A percentile compares a stretch with the other conserved stretches of the same genome.
These are phyloP conservation scores for Aegilops bicornis DNA, from an alignment of 176 grass and related monocot genomes.

Conservation along the genomic window DNA sequence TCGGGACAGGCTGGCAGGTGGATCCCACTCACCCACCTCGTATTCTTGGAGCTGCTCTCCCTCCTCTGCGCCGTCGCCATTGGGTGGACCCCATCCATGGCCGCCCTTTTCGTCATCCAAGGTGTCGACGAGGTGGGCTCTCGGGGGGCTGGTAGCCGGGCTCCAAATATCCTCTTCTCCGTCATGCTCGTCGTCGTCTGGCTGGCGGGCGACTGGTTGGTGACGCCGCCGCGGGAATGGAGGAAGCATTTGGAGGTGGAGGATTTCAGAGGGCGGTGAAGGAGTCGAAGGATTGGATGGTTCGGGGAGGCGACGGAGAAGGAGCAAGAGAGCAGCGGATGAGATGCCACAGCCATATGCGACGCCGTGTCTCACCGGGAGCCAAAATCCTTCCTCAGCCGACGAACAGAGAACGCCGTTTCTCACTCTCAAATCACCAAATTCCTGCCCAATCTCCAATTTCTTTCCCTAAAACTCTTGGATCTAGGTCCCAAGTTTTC, in stretches of 20 bases:
- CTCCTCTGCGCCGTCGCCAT: background rate
- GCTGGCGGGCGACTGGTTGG: background rate
- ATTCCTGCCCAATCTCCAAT: too few relatives aligned
- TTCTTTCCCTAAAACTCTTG: too few relatives aligned
- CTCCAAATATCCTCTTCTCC: background rate
- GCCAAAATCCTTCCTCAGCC: too few relatives aligned
- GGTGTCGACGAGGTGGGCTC: background rate
- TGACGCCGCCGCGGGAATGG: background rate
- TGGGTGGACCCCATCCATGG: background rate
- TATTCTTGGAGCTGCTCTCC: background rate
- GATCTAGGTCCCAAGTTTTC: too few relatives aligned
- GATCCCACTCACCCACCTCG: constrained; percentile 13
- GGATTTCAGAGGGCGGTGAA: background rate
- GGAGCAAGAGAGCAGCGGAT: background rate
- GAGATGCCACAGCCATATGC: constrained; percentile 27
- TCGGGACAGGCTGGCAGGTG: constrained; percentile 6
- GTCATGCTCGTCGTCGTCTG: background rate
- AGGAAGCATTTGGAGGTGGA: constrained; percentile 12
- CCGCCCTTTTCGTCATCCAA: constrained; percentile 5
- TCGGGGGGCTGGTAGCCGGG: background rate
- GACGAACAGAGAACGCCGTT: too few relatives aligned
- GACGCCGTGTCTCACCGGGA: background rate
- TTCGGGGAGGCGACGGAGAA: background rate
- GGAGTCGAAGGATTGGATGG: constrained; percentile 7
- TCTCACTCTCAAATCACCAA: too few relatives aligned